Evolutionary conservation across 2,329 filamentous ascomycete species (phyloP).

Genomic region (Grosmannia huntii): DNA sequence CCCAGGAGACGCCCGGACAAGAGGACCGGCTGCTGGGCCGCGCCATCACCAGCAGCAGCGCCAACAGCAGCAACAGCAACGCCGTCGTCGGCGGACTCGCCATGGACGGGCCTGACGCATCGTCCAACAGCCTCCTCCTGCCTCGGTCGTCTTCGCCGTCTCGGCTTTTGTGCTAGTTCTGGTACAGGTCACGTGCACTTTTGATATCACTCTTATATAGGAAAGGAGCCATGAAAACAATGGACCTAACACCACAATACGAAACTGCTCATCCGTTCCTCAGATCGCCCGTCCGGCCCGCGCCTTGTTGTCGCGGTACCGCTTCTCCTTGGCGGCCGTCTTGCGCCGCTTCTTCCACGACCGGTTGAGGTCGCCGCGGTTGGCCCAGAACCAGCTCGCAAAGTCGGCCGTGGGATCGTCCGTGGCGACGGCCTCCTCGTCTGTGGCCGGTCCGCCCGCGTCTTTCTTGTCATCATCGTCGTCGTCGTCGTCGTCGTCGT

Average conservation of each 20-base stretch:
- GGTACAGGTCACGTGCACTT: too few relatives aligned
- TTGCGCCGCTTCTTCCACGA: slow-evolving; percentile 55
- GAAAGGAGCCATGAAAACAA: too few relatives aligned
- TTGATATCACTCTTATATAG: too few relatives aligned
- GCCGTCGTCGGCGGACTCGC: background rate
- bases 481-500: slow-evolving; percentile 17
- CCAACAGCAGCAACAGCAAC: background rate
- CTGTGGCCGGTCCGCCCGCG: slow-evolving; percentile 8
- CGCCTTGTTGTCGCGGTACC: slow-evolving; percentile 51
- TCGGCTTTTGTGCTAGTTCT: background rate
- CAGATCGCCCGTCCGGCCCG: slow-evolving; percentile 24
- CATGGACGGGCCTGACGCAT: background rate
- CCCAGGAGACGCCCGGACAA: background rate
- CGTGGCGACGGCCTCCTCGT: slow-evolving; percentile 12
- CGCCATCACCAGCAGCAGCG: background rate
- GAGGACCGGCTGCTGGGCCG: background rate
- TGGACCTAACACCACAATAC: background rate
- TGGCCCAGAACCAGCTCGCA: slow-evolving; percentile 56
- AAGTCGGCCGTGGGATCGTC: slow-evolving; percentile 35
- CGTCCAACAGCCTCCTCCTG: slow-evolving; percentile 4
- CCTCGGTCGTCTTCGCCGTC: background rate
- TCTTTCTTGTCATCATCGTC: slow-evolving; percentile 18
- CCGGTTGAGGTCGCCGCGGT: slow-evolving; percentile 49
- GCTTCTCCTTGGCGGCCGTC: slow-evolving; percentile 50
- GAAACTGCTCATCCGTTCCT: too few relatives aligned